Conservation (phyloP, 441 rosid genomes). For the Erodium texanum region DNA sequence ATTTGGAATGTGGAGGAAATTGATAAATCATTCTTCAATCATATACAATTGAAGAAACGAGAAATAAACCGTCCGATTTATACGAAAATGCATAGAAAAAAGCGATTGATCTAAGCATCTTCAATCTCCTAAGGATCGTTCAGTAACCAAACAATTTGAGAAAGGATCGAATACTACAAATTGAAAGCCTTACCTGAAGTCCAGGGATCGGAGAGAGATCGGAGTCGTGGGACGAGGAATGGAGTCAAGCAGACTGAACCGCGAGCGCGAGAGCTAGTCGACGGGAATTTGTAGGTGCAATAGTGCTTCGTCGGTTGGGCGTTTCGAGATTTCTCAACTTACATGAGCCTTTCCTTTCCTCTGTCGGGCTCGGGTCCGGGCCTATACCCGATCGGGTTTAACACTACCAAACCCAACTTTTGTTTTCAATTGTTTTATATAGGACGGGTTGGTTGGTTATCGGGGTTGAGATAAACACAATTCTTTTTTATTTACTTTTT, state of each 20-base stretch:
- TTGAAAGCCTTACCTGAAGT: conserved; percentile 2
- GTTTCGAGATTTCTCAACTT: not conserved
- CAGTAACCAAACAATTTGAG: not conserved
- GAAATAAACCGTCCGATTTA: not conserved
- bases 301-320: not conserved
- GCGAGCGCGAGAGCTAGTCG: not conserved
- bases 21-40: not conserved
- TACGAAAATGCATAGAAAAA: not conserved
- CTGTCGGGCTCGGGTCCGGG: too few species aligned
- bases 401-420: not conserved
- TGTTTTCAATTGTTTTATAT: too few species aligned
- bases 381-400: not conserved
- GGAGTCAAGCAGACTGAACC: not conserved
- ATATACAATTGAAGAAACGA: not conserved
- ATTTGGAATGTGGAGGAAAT: not conserved
- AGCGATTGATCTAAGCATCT: not conserved
- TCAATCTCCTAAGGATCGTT: not conserved
- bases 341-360: not conserved
- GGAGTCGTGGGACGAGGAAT: not conserved
- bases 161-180: not conserved
- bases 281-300: not conserved
- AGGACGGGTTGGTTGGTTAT: too few species aligned
- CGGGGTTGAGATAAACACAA: too few species aligned
- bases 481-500: too few species aligned
- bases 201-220: conserved; percentile 3